These are phyloP conservation scores for Blastobotrys americana DNA, from an alignment of 805 yeast genomes.

Conservation along the genomic window DNA sequence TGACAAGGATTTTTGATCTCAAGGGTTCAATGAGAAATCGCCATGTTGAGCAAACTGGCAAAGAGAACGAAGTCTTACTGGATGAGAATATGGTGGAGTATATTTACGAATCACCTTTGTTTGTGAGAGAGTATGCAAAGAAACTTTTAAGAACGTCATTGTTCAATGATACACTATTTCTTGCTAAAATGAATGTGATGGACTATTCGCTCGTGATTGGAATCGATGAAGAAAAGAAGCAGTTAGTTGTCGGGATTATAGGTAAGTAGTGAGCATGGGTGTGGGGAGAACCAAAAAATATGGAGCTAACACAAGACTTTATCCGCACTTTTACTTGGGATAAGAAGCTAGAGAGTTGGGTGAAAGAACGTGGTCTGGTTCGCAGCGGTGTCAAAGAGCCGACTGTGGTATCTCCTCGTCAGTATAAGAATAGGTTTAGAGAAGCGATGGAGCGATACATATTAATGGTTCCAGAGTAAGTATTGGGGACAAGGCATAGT, in stretches of 20 bases:
- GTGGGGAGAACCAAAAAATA: neutral
- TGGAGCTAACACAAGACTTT: conserved; percentile 44
- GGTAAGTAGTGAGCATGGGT: conserved; percentile 24
- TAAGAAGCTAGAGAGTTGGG: conserved; percentile 97
- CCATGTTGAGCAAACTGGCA: conserved; percentile 94
- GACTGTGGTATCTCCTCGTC: conserved; percentile 94
- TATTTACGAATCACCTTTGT: conserved; percentile 91
- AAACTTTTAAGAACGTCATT: conserved; percentile 76
- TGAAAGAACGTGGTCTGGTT: conserved; percentile 86
- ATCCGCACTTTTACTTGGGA: conserved; percentile 98
- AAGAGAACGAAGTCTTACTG: conserved; percentile 83
- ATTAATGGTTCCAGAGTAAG: conserved; percentile 78
- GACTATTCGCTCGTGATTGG: conserved; percentile 95
- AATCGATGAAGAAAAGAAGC: conserved; percentile 54
- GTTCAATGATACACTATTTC: conserved; percentile 90
- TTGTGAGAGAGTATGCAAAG: conserved; percentile 87
- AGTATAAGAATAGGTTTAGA: conserved; percentile 85
- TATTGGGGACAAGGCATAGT: no score
- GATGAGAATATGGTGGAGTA: conserved; percentile 99
- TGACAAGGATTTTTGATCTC: conserved; percentile 83
- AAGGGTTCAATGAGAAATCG: conserved; percentile 98
- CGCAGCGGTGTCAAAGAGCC: conserved; percentile 87
- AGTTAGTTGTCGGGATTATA: conserved; percentile 86
- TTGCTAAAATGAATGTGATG: conserved; percentile 98
- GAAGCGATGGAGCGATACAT: conserved; percentile 98